Evolutionary conservation across 2,329 filamentous ascomycete species (phyloP).

Genomic region (Fusarium metavorans): DNA sequence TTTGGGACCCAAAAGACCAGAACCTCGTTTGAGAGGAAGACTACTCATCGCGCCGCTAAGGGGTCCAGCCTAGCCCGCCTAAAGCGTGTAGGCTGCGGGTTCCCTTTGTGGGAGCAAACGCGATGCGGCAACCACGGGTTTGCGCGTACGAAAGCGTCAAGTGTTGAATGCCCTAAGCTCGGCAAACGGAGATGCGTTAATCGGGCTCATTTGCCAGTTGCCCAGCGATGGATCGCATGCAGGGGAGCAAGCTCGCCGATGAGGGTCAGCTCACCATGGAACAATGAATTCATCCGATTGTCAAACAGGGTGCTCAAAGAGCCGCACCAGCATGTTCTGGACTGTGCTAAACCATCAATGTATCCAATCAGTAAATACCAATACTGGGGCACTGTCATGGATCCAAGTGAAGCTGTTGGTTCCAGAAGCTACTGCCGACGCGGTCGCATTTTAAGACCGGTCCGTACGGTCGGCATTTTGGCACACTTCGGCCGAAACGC

Average conservation of each 20-base stretch:
- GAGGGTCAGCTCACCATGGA: neutral
- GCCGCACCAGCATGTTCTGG: neutral
- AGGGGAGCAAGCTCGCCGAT: neutral
- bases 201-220: neutral
- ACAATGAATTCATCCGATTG: neutral
- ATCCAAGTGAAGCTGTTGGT: neutral
- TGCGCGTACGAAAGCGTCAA: neutral
- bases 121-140: no score
- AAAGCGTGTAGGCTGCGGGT: neutral
- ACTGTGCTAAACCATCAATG: neutral
- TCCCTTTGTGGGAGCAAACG: neutral
- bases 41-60: neutral
- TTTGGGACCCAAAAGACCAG: neutral
- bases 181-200: neutral
- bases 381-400: neutral
- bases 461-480: neutral
- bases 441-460: neutral
- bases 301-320: neutral
- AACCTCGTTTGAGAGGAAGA: neutral
- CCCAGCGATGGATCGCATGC: neutral
- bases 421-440: neutral
- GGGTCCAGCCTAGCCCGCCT: neutral
- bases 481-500: neutral
- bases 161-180: neutral
- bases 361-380: neutral